These are phyloP conservation scores for Fusarium bulbicola DNA, from an alignment of 2,329 filamentous ascomycete genomes.

Conservation along the genomic window DNA sequence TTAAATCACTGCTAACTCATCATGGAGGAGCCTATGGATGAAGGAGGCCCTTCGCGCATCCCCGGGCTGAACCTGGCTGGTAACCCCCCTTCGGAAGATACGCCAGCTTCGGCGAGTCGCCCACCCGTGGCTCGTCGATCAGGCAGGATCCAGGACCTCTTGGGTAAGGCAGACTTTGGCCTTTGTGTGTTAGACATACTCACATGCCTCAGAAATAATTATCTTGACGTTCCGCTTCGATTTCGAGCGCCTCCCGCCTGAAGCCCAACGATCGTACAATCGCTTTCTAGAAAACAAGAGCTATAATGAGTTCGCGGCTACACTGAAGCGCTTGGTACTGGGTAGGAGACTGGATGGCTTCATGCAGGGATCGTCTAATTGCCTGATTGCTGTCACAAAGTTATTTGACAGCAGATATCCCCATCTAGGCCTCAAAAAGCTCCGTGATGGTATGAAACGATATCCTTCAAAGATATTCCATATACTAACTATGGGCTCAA, in stretches of 20 bases:
- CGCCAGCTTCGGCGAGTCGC: not conserved
- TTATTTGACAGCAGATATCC: slow-evolving; percentile 38
- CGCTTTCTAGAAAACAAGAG: slow-evolving; percentile 10
- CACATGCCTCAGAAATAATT: slow-evolving; percentile 18
- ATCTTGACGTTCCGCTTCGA: slow-evolving; percentile 8
- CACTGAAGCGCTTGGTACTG: slow-evolving; percentile 23
- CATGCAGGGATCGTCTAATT: slow-evolving; percentile 3
- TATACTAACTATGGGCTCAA: not conserved
- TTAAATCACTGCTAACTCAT: not conserved
- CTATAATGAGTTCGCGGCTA: slow-evolving; percentile 5
- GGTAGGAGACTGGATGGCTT: slow-evolving; percentile 31
- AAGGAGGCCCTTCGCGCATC: not conserved
- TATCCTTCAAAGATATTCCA: not conserved
- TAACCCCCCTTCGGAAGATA: not conserved
- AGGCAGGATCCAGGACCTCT: slow-evolving; percentile 4
- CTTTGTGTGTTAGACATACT: not conserved
- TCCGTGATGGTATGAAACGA: slow-evolving; percentile 19
- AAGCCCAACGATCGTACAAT: slow-evolving; percentile 15
- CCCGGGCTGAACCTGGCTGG: not conserved
- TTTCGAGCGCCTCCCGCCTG: slow-evolving; percentile 23
- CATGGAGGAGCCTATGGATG: slow-evolving; percentile 19
- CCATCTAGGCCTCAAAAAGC: slow-evolving; percentile 10
- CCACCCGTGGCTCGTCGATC: not conserved
- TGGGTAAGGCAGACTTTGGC: not conserved
- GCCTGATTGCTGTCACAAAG: slow-evolving; percentile 16